Percentiles rank a stretch among this genome's conserved stretches.
Evolutionary conservation across 1,139 yeast genomes (phyloP).

Genomic region (Kodamaea fungicola): DNA sequence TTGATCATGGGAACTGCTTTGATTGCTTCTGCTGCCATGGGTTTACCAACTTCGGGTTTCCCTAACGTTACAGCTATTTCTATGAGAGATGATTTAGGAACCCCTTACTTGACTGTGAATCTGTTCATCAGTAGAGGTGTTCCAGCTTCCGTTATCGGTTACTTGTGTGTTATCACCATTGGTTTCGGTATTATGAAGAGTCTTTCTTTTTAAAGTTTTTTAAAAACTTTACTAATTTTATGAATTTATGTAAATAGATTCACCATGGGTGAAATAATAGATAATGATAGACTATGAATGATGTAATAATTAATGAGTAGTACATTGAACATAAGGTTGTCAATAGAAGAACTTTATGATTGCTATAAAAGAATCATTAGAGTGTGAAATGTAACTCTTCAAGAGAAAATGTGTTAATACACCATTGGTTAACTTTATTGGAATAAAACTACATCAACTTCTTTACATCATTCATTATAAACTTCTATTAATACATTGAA

Average conservation of each 20-base stretch:
- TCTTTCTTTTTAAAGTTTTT: conserved; percentile 36
- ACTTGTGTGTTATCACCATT: conserved; percentile 64
- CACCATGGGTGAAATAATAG: too few relatives aligned
- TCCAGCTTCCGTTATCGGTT: conserved; percentile 76
- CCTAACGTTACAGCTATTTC: conserved; percentile 96
- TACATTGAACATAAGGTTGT: too few relatives aligned
- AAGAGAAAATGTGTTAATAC: too few relatives aligned
- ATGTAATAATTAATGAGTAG: too few relatives aligned
- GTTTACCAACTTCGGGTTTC: conserved; percentile 93
- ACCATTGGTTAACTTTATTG: too few relatives aligned
- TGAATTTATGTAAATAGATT: too few relatives aligned
- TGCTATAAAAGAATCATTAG: too few relatives aligned
- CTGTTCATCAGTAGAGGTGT: conserved; percentile 86
- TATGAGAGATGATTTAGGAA: conserved; percentile 85
- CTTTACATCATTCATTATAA: background rate
- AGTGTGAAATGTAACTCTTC: too few relatives aligned
- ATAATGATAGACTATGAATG: too few relatives aligned
- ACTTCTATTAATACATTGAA: too few relatives aligned
- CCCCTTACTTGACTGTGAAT: conserved; percentile 76
- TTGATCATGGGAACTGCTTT: conserved; percentile 82
- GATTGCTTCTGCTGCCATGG: conserved; percentile 91
- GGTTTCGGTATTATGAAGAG: conserved; percentile 74
- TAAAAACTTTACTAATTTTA: too few relatives aligned
- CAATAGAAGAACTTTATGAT: too few relatives aligned
- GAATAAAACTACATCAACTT: background rate